Base-by-base conservation (phyloP, 495 filamentous ascomycete species). In the Chaetomium cochliodes region DNA sequence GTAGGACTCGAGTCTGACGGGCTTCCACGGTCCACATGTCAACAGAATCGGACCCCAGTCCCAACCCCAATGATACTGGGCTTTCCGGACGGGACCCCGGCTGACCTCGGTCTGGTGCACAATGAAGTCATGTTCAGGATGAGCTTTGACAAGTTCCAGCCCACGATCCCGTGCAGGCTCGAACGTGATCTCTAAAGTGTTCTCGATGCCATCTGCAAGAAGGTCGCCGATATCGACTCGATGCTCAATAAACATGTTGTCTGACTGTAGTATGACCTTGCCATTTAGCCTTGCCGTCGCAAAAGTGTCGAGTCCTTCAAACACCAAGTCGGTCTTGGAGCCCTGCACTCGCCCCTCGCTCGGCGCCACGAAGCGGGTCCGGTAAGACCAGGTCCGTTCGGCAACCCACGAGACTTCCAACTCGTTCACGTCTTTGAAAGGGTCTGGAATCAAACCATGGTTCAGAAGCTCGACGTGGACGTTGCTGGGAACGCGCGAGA, bases 41-140 rank as follows among this genome's bases (percentile, higher is more conserved):
- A 90, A 77, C 30, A 92, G 67, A 13, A 86, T 81, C 30, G 90
- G 89, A 13, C 90, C 90, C 90, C 90, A 92, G 67, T 93, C 90
- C 90, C 90, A 93, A 42, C 90, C 90, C 79, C 72, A 79, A 67
- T 74, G 72, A 42, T 66, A 63, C 87, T 85, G 74, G 82, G 77
- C 71, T 68, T 81, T 81, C 22, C 78, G 68, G 8, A 79, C 76
- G 1, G 79, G 72, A 0, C 77, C 77, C 41, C 78, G 69, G 56
- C 74, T 75, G 44, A 78, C 70, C 50, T 80, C 77, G 1, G 79
- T 81, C 70, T 81, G 79, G 47, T 79, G 76, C 7, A 80, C 79
- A 28, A 79, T 78, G 65, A 79, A 79, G 9, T 75, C 74, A 62
- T 80, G 78, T 58, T 82, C 80, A 4, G 76, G 71, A 55, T 81